Percentiles rank a stretch among this genome's conserved stretches.
phyloP scores from a whole-genome alignment of 2,329 filamentous ascomycete species.

The Pestalotiopsis sp. region DNA sequence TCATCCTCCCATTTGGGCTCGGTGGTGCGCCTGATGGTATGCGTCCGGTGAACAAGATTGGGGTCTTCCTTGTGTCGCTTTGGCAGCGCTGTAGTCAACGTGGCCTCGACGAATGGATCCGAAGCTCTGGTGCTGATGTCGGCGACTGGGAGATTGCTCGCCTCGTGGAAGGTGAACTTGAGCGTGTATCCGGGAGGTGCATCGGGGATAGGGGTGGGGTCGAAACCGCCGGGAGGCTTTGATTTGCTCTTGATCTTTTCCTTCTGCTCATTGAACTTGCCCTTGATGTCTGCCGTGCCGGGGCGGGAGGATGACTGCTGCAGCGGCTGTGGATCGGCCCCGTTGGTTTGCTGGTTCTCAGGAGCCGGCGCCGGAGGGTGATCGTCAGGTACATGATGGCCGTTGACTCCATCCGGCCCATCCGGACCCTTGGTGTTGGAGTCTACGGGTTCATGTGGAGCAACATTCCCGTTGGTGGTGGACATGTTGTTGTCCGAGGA shows the following conservation, averaged over 20 bases:
- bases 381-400: slow-evolving; percentile 2
- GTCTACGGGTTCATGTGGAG: slow-evolving; percentile 4
- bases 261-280: slow-evolving; percentile 37
- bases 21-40: slow-evolving; percentile 71
- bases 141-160: slow-evolving; percentile 78
- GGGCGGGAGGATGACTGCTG: slow-evolving; percentile 11
- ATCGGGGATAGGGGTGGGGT: slow-evolving; percentile 75
- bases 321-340: slow-evolving; percentile 15
- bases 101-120: slow-evolving; percentile 81
- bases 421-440: background rate
- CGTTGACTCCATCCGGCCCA: slow-evolving; percentile 4
- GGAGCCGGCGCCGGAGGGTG: background rate
- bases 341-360: slow-evolving; percentile 14
- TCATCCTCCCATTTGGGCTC: slow-evolving; percentile 82
- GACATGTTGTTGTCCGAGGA: slow-evolving; percentile 7
- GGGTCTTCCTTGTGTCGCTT: slow-evolving; percentile 87
- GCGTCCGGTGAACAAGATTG: slow-evolving; percentile 71
- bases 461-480: slow-evolving; percentile 7
- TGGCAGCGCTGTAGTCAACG: slow-evolving; percentile 71
- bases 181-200: slow-evolving; percentile 81
- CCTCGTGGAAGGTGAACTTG: slow-evolving; percentile 81
- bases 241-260: slow-evolving; percentile 41
- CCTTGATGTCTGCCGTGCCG: slow-evolving; percentile 29
- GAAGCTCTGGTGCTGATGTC: slow-evolving; percentile 78
- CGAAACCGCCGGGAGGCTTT: slow-evolving; percentile 75